phyloP scores from a whole-genome alignment of 441 rosid species.

The Daphne laureola region DNA sequence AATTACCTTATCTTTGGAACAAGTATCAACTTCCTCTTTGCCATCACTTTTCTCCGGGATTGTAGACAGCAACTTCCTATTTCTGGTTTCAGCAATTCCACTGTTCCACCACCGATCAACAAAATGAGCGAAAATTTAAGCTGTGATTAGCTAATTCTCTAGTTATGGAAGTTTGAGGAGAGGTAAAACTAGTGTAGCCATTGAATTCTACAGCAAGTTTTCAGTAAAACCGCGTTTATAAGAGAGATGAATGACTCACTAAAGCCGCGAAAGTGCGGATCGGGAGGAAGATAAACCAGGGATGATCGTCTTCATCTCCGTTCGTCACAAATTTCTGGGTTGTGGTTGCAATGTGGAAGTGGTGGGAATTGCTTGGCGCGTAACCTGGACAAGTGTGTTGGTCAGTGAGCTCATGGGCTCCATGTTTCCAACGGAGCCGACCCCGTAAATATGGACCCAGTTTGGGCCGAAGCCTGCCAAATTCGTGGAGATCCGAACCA shows the following conservation, averaged over 20 bases:
- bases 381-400: slow-evolving; percentile 1
- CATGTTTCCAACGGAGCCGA: no score
- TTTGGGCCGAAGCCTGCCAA: no score
- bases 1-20: slow-evolving; percentile 11
- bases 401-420: no score
- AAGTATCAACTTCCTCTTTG: neutral
- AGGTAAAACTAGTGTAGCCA: neutral
- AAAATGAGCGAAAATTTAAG: neutral
- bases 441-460: no score
- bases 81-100: slow-evolving; percentile 9
- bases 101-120: slow-evolving; percentile 11
- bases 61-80: slow-evolving; percentile 24
- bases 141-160: neutral
- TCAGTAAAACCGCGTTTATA: no score
- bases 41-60: slow-evolving; percentile 6
- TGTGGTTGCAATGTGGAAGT: neutral
- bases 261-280: slow-evolving; percentile 11
- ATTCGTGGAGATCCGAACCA: no score
- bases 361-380: slow-evolving; percentile 4
- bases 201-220: no score
- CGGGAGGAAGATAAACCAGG: slow-evolving; percentile 20
- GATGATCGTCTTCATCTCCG: slow-evolving; percentile 1
- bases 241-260: slow-evolving; percentile 8
- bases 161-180: neutral
- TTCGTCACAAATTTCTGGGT: neutral